Conservation (phyloP, 257 asterid species). For the Scutellaria minor region DNA sequence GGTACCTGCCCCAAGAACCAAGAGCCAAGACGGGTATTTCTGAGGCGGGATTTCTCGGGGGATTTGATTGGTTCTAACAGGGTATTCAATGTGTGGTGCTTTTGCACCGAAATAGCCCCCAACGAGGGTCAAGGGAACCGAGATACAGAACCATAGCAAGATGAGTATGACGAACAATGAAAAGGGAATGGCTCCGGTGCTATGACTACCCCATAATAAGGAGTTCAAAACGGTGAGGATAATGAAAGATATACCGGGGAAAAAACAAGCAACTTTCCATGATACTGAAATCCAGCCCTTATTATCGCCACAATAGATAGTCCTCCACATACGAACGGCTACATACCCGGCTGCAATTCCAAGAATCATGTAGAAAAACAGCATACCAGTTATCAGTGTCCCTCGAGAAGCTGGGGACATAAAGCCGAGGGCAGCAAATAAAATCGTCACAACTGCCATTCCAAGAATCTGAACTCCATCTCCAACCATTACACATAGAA, state of each 20-base stretch:
- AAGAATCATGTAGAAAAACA: conserved; percentile 81
- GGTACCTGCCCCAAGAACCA: conserved; percentile 93
- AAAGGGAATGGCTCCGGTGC: conserved; percentile 93
- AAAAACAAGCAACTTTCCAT: conserved; percentile 87
- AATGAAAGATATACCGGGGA: conserved; percentile 75
- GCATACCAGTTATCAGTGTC: conserved; percentile 79
- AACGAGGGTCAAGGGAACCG: conserved; percentile 80
- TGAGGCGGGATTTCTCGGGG: conserved; percentile 91
- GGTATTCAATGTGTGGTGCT: conserved; percentile 81
- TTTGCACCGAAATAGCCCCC: conserved; percentile 84
- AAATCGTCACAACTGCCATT: conserved; percentile 80
- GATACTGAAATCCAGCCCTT: conserved; percentile 90
- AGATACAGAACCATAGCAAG: conserved; percentile 84
- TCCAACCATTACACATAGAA: conserved; percentile 90
- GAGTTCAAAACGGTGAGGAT: conserved; percentile 72
- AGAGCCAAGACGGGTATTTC: conserved; percentile 84
- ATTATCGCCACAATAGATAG: conserved; percentile 64
- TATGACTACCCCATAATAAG: conserved; percentile 88
- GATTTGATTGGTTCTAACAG: conserved; percentile 81
- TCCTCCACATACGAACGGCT: conserved; percentile 89
- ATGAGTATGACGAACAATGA: conserved; percentile 67
- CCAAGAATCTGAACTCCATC: conserved; percentile 92
- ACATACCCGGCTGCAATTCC: conserved; percentile 88
- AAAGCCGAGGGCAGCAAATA: conserved; percentile 90
- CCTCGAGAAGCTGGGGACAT: conserved; percentile 97